Evolutionary conservation across 2,329 filamentous ascomycete genomes (phyloP).

Genomic region (Metarhizium album): DNA sequence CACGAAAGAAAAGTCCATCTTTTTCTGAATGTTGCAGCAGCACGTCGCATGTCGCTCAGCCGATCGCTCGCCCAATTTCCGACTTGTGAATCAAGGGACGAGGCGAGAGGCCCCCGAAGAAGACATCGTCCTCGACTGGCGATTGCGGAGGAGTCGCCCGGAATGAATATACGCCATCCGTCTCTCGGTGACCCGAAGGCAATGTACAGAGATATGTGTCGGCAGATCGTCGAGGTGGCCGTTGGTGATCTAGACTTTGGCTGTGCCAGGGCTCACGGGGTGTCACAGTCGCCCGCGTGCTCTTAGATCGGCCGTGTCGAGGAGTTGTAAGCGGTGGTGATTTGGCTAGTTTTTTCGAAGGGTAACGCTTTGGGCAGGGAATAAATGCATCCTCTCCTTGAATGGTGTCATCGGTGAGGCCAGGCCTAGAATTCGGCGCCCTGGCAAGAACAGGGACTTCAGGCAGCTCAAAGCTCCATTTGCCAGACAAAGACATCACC

Average conservation of each 20-base stretch:
- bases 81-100: constrained; percentile 34
- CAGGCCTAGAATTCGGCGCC: constrained; percentile 51
- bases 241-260: constrained; percentile 21
- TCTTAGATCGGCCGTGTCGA: constrained; percentile 29
- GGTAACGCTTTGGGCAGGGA: constrained; percentile 38
- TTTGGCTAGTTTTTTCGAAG: constrained; percentile 31
- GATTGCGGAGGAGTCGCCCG: constrained; percentile 31
- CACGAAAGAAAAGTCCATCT: neutral
- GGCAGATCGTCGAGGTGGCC: constrained; percentile 21
- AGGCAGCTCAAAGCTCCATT: constrained; percentile 35
- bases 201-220: constrained; percentile 15
- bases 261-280: constrained; percentile 28
- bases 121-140: constrained; percentile 35
- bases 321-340: constrained; percentile 41
- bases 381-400: constrained; percentile 52
- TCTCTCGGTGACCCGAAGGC: neutral
- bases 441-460: constrained; percentile 42
- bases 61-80: constrained; percentile 43
- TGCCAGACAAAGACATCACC: constrained; percentile 22
- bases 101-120: constrained; percentile 36
- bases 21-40: constrained; percentile 9
- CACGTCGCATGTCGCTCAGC: constrained; percentile 20
- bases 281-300: constrained; percentile 35
- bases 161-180: constrained; percentile 24
- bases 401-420: constrained; percentile 50